Conservation (phyloP, 2,329 filamentous ascomycete species). For the Aspergillus caelatus region DNA sequence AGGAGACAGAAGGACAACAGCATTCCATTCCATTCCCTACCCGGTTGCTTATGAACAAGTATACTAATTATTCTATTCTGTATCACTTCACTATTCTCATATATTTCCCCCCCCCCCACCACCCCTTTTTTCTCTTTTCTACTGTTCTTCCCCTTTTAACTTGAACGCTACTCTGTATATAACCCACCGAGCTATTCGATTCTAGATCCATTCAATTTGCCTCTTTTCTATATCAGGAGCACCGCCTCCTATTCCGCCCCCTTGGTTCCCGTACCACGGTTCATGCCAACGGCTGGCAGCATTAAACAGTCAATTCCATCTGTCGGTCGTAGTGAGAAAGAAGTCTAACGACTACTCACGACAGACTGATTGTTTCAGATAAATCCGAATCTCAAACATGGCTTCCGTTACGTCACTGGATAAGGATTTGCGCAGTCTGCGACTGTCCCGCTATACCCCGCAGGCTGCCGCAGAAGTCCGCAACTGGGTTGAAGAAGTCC, state of each 20-base stretch:
- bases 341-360: neutral
- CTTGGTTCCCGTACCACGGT: conserved; percentile 17
- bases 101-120: conserved; percentile 8
- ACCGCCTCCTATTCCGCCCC: neutral
- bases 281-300: conserved; percentile 5
- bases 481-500: conserved; percentile 79
- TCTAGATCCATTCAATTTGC: neutral
- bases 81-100: neutral
- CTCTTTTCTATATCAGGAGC: conserved; percentile 5
- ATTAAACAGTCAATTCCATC: neutral
- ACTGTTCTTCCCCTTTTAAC: neutral
- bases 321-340: neutral
- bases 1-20: neutral
- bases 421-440: conserved; percentile 91
- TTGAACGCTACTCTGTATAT: neutral
- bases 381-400: conserved; percentile 57
- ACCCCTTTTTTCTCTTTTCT: conserved; percentile 7
- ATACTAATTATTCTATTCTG: neutral
- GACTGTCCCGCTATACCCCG: conserved; percentile 90
- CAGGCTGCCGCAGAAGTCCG: conserved; percentile 83
- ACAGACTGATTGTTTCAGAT: conserved; percentile 8
- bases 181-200: neutral
- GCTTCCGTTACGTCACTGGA: conserved; percentile 92
- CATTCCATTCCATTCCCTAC: conserved; percentile 4
- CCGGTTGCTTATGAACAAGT: neutral